Base-by-base conservation (phyloP, 805 yeast species). In the Kodamaea fukazawae region DNA sequence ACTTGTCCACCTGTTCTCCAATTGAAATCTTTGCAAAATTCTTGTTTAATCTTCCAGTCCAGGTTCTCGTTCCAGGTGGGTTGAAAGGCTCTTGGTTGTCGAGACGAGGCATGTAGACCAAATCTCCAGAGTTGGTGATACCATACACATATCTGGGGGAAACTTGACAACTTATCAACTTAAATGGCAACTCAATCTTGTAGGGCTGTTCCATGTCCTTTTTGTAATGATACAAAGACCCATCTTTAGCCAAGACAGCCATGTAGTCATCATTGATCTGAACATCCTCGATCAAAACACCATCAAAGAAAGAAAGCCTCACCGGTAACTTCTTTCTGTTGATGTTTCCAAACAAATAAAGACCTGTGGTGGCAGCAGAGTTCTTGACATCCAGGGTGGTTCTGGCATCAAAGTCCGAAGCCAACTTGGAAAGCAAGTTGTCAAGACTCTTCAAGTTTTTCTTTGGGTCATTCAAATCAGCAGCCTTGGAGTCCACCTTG, bases 221-320 rank as follows among this genome's bases (percentile, higher is more conserved):
- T 6, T 20, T 12, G 86, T 90, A 87, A 54, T 83, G 85, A 40
- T 78, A 79, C 23, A 88, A 69, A 51, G 83, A 76, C 13, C 97
- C 98, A 11, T 73, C 75, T 1, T 71, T 70, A 44, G 81, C 76
- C 12, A 87, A 75, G 0, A 88, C 88, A 20, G 75, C 80, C 6
- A 77, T 64, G 10, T 61, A 59, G 39, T 55, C 61, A 4, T 69
- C 70, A 16, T 71, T 66, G 2, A 87, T 54, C 14, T 70, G 65
- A 4, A 90, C 77, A 52, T 79, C 83, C 34, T 73, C 68, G 22
- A 87, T 59, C 11, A 67, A 51, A 62, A 72, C 71, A 29, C 75
- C 74, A 53, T 88, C 87, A 50, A 91, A 88, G 47, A 70, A 73
- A 1, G 70, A 63, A 4, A 84, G 60, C 51, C 95, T 70, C 20